Conservation (phyloP, 2,329 filamentous ascomycete species). For the Stagonosporopsis rhizophila region DNA sequence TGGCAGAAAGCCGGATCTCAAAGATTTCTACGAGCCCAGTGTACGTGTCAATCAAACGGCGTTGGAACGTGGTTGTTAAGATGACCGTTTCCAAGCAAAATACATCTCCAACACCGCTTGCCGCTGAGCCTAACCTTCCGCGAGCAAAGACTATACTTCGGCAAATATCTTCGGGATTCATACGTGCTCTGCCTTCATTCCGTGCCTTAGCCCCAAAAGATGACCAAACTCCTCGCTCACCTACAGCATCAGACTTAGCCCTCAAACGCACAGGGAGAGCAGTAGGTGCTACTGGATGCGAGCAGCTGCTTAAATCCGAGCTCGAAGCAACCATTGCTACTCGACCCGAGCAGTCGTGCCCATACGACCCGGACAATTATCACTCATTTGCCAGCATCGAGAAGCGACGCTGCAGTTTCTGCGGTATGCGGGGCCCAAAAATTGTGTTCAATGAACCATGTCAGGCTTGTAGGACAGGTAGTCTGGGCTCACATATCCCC, state of each 20-base stretch:
- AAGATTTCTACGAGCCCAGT: neutral
- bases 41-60: neutral
- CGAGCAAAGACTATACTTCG: constrained; percentile 24
- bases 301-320: neutral
- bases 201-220: constrained; percentile 8
- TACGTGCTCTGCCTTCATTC: constrained; percentile 15
- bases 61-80: neutral
- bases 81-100: neutral
- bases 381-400: constrained; percentile 33
- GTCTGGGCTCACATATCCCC: constrained; percentile 21
- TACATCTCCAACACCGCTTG: neutral
- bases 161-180: constrained; percentile 25
- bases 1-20: neutral
- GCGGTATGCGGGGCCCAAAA: constrained; percentile 22
- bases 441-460: constrained; percentile 20
- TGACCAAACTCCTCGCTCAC: neutral
- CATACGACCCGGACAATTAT: constrained; percentile 27
- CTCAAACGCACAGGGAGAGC: neutral
- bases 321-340: neutral
- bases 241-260: constrained; percentile 7
- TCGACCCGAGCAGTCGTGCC: constrained; percentile 10
- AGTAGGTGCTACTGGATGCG: neutral
- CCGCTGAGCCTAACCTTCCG: constrained; percentile 7
- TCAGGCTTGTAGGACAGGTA: constrained; percentile 19
- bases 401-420: constrained; percentile 20